These are phyloP conservation scores for Dinochytrium kinnereticum DNA, from an alignment of 371 early-diverging fungal genomes.

Conservation along the genomic window DNA sequence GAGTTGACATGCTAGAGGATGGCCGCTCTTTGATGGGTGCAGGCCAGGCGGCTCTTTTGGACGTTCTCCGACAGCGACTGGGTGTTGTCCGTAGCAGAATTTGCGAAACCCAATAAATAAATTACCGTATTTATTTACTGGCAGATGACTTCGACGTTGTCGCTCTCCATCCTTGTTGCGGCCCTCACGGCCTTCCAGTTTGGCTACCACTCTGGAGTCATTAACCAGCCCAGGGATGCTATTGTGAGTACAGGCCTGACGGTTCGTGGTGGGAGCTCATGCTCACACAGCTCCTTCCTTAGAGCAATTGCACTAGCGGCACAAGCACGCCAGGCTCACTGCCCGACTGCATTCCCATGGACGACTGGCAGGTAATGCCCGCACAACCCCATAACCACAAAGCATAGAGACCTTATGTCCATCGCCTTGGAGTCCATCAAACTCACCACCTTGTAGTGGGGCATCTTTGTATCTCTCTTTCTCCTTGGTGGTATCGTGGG, in stretches of 20 bases:
- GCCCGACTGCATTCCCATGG: constrained; percentile 83
- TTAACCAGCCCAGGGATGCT: constrained; percentile 50
- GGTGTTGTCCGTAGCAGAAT: background rate
- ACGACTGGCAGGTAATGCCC: constrained; percentile 55
- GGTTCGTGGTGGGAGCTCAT: background rate
- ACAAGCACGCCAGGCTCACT: constrained; percentile 37
- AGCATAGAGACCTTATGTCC: background rate
- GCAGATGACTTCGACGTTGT: constrained; percentile 23
- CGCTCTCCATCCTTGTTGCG: constrained; percentile 36
- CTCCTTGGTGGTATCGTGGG: constrained; percentile 77
- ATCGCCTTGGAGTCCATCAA: too few relatives aligned
- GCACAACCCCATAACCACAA: background rate
- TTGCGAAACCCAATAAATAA: background rate
- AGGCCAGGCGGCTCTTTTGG: too few relatives aligned
- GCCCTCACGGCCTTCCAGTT: constrained; percentile 43
- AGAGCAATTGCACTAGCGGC: constrained; percentile 29
- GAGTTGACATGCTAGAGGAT: background rate
- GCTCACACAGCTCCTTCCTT: background rate
- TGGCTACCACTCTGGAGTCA: constrained; percentile 43
- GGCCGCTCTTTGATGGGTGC: too few relatives aligned
- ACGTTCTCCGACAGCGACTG: too few relatives aligned
- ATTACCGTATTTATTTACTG: background rate
- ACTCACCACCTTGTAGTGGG: constrained; percentile 58
- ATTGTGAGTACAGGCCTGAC: constrained; percentile 32
- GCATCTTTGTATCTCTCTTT: constrained; percentile 46